Conservation (phyloP, 768 basidiomycete genomes). For the Leccinum longicurvipes region DNA sequence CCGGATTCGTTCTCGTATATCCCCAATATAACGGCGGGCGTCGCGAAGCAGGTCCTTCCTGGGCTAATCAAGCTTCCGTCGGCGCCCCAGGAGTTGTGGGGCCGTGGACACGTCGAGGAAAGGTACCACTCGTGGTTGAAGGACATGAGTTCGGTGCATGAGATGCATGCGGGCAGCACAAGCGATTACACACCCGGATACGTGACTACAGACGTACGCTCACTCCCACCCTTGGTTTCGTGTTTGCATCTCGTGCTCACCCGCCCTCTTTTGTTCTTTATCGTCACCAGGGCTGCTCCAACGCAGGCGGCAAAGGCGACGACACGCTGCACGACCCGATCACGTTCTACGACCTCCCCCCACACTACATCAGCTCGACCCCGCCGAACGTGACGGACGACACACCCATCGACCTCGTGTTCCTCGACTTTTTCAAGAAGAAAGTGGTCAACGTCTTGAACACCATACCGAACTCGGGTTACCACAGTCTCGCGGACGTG, state of each 20-base stretch:
- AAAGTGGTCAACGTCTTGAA: not conserved
- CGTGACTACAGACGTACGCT: not conserved
- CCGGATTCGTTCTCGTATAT: slow-evolving; percentile 61
- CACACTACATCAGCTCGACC: slow-evolving; percentile 53
- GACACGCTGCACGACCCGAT: slow-evolving; percentile 64
- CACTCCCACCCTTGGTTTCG: no score
- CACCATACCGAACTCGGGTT: not conserved
- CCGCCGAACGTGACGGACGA: slow-evolving; percentile 48
- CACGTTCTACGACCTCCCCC: slow-evolving; percentile 49
- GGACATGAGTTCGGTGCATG: not conserved
- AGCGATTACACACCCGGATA: slow-evolving; percentile 33
- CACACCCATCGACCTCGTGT: slow-evolving; percentile 67
- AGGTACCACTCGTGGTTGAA: not conserved
- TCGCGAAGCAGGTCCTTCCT: slow-evolving; percentile 53
- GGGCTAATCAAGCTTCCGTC: slow-evolving; percentile 36
- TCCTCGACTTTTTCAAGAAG: slow-evolving; percentile 25
- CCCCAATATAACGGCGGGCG: slow-evolving; percentile 45
- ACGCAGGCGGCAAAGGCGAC: slow-evolving; percentile 64
- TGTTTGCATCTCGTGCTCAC: not conserved
- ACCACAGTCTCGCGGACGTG: not conserved
- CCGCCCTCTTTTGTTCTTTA: not conserved
- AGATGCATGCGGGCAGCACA: slow-evolving; percentile 29
- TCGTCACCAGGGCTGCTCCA: slow-evolving; percentile 52
- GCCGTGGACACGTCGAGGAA: not conserved
- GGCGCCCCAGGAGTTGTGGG: not conserved